Evolutionary conservation across 169 alveolate genomes (phyloP).

Genomic region (Plasmodium ovale): DNA sequence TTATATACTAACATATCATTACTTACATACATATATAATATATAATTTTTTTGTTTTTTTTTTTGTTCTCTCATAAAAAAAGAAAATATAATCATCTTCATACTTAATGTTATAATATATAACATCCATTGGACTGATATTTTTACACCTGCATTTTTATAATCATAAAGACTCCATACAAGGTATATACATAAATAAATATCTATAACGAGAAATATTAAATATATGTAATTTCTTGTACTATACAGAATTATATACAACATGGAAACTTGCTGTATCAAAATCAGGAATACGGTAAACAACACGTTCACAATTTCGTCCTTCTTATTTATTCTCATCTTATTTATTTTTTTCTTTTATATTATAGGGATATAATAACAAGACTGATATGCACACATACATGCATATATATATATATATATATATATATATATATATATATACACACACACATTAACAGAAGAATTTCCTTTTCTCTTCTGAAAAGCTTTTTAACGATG

Average conservation of each 20-base stretch:
- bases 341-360: no score
- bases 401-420: no score
- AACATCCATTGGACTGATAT: slow-evolving; percentile 68
- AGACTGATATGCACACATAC: no score
- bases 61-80: slow-evolving; percentile 22
- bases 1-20: slow-evolving; percentile 55
- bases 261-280: slow-evolving; percentile 40
- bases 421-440: no score
- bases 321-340: slow-evolving; percentile 51
- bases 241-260: slow-evolving; percentile 14
- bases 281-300: slow-evolving; percentile 45
- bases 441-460: no score
- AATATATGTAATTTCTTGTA: slow-evolving; percentile 17
- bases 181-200: slow-evolving; percentile 50
- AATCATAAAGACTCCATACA: slow-evolving; percentile 35
- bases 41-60: background rate
- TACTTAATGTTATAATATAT: slow-evolving; percentile 47
- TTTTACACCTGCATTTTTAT: slow-evolving; percentile 66
- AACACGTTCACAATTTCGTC: slow-evolving; percentile 51
- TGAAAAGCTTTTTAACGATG: no score
- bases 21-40: slow-evolving; percentile 24
- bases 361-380: no score
- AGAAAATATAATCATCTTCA: slow-evolving; percentile 29
- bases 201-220: slow-evolving; percentile 21
- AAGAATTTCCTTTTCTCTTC: no score